Conservation (phyloP, 2,329 filamentous ascomycete genomes). For the Aspergillus fischeri region DNA sequence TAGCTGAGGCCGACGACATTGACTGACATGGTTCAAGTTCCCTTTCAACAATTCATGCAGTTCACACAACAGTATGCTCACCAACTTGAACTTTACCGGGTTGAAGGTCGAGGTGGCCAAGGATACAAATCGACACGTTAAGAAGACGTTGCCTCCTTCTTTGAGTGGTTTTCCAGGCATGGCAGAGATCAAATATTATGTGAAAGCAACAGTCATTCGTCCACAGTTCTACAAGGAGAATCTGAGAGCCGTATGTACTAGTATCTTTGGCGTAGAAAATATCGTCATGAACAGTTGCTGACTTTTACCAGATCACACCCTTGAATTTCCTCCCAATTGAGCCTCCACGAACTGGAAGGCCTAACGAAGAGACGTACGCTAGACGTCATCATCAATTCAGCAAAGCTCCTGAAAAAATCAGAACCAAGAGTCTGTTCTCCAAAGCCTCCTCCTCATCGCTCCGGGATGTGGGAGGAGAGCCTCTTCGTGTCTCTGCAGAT, state of each 20-base stretch:
- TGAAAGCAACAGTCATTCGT: constrained; percentile 92
- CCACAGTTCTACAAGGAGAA: constrained; percentile 89
- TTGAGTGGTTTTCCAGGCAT: constrained; percentile 80
- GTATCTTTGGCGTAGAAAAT: neutral
- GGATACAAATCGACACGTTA: constrained; percentile 62
- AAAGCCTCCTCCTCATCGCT: constrained; percentile 28
- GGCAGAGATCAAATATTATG: constrained; percentile 87
- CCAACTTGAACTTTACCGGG: constrained; percentile 44
- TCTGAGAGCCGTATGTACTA: constrained; percentile 52
- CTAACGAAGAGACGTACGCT: constrained; percentile 78
- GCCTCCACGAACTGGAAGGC: constrained; percentile 65
- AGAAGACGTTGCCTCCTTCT: constrained; percentile 81
- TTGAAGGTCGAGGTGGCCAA: constrained; percentile 44
- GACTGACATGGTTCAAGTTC: constrained; percentile 29
- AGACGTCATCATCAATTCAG: constrained; percentile 64
- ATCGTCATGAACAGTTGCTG: neutral
- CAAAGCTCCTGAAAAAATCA: constrained; percentile 33
- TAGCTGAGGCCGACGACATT: neutral
- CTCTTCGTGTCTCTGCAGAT: constrained; percentile 68
- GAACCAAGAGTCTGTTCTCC: constrained; percentile 60
- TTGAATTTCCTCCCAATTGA: constrained; percentile 94
- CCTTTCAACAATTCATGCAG: constrained; percentile 49
- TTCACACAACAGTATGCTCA: constrained; percentile 42
- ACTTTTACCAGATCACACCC: constrained; percentile 41
- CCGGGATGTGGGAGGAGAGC: constrained; percentile 29